These are phyloP conservation scores for Ramaria sp. DNA, from an alignment of 768 basidiomycete genomes.

Conservation along the genomic window DNA sequence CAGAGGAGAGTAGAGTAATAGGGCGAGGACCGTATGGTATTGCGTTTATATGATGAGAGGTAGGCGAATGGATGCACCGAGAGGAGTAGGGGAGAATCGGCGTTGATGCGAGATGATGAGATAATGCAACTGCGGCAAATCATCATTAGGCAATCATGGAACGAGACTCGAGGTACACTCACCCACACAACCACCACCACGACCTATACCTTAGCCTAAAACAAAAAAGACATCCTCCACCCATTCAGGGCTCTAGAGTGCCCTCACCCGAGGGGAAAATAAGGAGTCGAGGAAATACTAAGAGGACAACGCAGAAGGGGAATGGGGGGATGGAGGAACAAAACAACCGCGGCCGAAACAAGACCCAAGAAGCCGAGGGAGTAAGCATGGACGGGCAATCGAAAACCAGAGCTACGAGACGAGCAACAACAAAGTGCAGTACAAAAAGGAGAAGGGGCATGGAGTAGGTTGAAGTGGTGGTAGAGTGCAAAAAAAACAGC, in stretches of 20 bases:
- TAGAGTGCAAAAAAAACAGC: constrained; percentile 4
- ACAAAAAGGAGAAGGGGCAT: constrained; percentile 5
- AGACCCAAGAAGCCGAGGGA: neutral
- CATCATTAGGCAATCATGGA: neutral
- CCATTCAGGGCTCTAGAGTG: neutral
- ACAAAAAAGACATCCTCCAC: neutral
- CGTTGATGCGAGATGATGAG: neutral
- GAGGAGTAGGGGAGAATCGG: neutral
- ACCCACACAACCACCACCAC: neutral
- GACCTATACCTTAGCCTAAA: neutral
- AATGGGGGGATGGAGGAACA: neutral
- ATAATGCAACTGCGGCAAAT: neutral
- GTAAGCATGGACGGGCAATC: neutral
- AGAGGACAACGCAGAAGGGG: neutral
- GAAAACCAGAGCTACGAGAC: neutral
- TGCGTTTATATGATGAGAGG: neutral
- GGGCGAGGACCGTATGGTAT: neutral
- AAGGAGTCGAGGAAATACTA: neutral
- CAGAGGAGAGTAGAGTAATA: neutral
- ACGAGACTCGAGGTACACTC: neutral
- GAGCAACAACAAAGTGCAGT: neutral
- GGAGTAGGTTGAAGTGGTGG: neutral
- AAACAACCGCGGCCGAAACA: neutral
- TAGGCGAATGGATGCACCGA: neutral
- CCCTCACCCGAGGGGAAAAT: neutral